Conservation (phyloP, 371 early-diverging fungal species). For the Apophysomyces ossiformis region DNA sequence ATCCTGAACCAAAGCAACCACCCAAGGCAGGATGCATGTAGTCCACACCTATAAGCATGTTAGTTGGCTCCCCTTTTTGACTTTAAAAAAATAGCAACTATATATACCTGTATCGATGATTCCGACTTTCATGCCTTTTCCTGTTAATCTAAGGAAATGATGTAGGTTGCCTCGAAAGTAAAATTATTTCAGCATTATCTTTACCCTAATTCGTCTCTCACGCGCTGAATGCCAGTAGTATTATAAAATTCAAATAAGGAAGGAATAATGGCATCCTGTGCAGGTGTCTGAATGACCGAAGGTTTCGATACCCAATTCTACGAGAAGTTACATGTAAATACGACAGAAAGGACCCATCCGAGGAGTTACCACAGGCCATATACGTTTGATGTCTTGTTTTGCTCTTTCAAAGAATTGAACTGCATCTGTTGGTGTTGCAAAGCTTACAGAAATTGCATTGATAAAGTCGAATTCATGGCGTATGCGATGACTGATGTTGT, state of each 20-base stretch:
- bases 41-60: constrained; percentile 50
- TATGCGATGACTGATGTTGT: constrained; percentile 35
- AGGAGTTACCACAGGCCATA: constrained; percentile 50
- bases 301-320: constrained; percentile 17
- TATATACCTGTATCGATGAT: constrained; percentile 63
- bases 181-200: neutral
- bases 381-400: constrained; percentile 26
- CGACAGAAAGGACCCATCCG: neutral
- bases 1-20: constrained; percentile 64
- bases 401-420: constrained; percentile 32
- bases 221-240: constrained; percentile 34
- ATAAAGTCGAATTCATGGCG: constrained; percentile 45
- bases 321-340: neutral
- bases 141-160: constrained; percentile 41
- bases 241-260: constrained; percentile 38
- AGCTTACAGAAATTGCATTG: constrained; percentile 44
- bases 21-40: constrained; percentile 76
- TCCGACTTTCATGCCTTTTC: constrained; percentile 66
- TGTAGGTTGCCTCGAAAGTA: neutral
- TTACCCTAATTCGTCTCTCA: constrained; percentile 40
- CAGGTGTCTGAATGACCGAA: neutral
- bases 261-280: constrained; percentile 5
- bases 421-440: constrained; percentile 31
- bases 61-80: neutral
- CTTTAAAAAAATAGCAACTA: constrained; percentile 1